Conservation (phyloP, 306 rosid genomes). For the Aeschynomene evenia region DNA sequence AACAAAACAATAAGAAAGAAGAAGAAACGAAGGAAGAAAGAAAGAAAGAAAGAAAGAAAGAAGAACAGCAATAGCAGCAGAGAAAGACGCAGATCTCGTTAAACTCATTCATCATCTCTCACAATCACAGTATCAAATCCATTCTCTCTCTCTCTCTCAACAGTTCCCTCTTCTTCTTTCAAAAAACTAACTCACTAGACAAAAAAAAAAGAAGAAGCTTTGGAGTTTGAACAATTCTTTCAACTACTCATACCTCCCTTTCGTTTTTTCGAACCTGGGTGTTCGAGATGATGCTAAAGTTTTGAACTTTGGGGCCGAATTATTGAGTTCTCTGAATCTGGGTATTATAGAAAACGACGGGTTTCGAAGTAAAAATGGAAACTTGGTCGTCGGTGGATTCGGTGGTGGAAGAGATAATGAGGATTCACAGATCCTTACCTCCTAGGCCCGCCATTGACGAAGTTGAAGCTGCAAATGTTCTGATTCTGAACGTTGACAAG, state of each 20-base stretch:
- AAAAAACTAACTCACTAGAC: background rate
- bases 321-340: slow-evolving; percentile 1
- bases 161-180: background rate
- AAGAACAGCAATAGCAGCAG: background rate
- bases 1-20: background rate
- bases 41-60: background rate
- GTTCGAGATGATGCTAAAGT: background rate
- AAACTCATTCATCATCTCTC: slow-evolving; percentile 22
- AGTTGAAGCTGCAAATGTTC: slow-evolving; percentile 65
- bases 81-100: slow-evolving; percentile 22
- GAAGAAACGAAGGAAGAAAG: background rate
- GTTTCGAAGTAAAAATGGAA: slow-evolving; percentile 40
- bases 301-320: background rate
- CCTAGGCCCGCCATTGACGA: slow-evolving; percentile 66
- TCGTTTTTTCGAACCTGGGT: background rate
- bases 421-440: slow-evolving; percentile 74
- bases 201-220: background rate
- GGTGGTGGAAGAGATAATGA: slow-evolving; percentile 77
- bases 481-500: slow-evolving; percentile 59
- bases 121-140: background rate
- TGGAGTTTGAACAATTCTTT: background rate
- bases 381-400: slow-evolving; percentile 43
- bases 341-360: background rate
- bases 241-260: background rate
- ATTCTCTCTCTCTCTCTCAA: slow-evolving; percentile 1